A percentile compares a stretch with the other conserved stretches of the same genome.
Conservation (phyloP, 2,329 filamentous ascomycete species). For the Pseudogymnoascus sp. region DNA sequence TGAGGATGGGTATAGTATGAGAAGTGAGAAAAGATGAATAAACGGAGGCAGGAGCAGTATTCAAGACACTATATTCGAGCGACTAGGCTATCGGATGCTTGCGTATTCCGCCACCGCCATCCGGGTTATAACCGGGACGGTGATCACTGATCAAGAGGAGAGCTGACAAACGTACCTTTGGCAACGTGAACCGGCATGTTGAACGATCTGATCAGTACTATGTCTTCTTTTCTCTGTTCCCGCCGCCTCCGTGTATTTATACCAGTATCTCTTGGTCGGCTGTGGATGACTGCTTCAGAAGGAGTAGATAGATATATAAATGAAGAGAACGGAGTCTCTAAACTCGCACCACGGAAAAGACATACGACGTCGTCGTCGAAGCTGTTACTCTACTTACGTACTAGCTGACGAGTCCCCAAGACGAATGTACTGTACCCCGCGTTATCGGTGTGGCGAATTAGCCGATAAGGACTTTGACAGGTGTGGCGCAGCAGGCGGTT, state of each 20-base stretch:
- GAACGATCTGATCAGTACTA: background rate
- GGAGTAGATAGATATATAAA: background rate
- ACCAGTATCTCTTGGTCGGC: background rate
- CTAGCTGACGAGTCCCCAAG: slow-evolving; percentile 4
- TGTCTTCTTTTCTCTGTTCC: background rate
- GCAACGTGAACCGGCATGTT: slow-evolving; percentile 9
- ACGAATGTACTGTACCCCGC: background rate
- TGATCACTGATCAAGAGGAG: background rate
- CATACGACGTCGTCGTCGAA: background rate
- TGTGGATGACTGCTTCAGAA: background rate
- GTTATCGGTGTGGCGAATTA: slow-evolving; percentile 7
- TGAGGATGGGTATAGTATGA: background rate
- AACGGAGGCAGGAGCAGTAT: background rate
- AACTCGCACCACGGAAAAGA: background rate
- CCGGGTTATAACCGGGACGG: background rate
- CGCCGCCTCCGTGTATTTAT: background rate
- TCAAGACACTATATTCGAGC: background rate
- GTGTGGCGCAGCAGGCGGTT: slow-evolving; percentile 8
- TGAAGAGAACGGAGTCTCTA: background rate
- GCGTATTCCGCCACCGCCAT: background rate
- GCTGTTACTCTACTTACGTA: background rate
- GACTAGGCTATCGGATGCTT: background rate
- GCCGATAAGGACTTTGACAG: slow-evolving; percentile 9
- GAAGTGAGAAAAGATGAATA: slow-evolving; percentile 10
- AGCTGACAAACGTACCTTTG: slow-evolving; percentile 8